Evolutionary conservation across 176 grass and related monocot species (phyloP), one percentile per base, ranked within the genome.

Genomic region (Raddia distichophylla): DNA sequence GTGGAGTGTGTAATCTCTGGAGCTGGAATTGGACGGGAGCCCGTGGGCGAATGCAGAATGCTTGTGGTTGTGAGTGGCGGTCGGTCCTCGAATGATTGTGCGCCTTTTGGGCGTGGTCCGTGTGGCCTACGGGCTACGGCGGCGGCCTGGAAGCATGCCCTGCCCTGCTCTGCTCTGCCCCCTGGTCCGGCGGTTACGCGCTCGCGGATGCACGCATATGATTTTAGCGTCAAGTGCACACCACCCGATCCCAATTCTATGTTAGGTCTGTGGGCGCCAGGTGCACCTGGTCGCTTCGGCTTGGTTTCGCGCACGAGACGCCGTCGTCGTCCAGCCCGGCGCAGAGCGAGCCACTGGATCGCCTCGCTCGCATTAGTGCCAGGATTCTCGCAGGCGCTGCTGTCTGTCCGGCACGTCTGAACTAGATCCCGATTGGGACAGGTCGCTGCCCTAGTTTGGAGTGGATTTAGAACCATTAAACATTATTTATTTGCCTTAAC

Each of bases 181-280:
- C 34, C 10, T n/a, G 7, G 17, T 8, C 62, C 48, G 64, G 77
- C 62, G 47, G 82, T 64, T 65, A 57, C 22, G 69, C 14, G 37
- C 37, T 40, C 37, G 49, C 22, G 48, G 72, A 27, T 47, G 4
- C 54, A 22, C 34, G 22, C 40, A 85, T 85, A 85, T 85, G 87
- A 85, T 89, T 85, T 37, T 85, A 58, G 78, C 83, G 76, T 89
- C 58, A 47, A 77, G 58, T 44, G 87, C 87, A 85, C 82, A 82
- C 83, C 65, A 79, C 53, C 67, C 11, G 18, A 13, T 64, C 34
- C 75, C 75, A 61, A 40, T 40, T 40, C 37, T 40, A 27, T 40
- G 68, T 14, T 14, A 43, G 5, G 48, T 50, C 74, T 18, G 68
- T 68, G 19, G 68, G 85, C 61, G 63, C 63, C 53, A 27, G 59